Conservation (phyloP, 2,329 filamentous ascomycete genomes). For the Colletotrichum sp. region DNA sequence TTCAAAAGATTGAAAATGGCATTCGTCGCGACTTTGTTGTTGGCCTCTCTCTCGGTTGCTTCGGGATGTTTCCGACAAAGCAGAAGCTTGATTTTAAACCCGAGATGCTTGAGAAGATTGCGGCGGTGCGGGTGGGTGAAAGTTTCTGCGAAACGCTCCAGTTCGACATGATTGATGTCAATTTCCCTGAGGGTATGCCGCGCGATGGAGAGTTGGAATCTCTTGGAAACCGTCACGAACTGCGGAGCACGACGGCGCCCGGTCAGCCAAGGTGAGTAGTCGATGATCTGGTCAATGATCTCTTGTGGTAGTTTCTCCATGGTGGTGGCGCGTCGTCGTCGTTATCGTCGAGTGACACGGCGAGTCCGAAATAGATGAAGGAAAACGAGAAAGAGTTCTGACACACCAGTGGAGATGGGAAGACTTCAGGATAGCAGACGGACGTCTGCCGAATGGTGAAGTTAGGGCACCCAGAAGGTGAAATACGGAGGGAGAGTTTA, state of each 20-base stretch:
- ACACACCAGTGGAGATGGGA: not conserved
- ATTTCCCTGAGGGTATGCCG: not conserved
- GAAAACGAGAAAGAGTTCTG: not conserved
- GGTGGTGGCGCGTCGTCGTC: not conserved
- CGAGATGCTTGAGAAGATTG: not conserved
- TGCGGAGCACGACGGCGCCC: not conserved
- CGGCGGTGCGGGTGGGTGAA: not conserved
- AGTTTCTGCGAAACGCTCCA: not conserved
- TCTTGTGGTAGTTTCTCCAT: not conserved
- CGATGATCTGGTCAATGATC: not conserved
- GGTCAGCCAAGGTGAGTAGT: not conserved
- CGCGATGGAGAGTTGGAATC: not conserved
- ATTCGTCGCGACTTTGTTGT: not conserved
- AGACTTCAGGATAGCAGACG: not conserved
- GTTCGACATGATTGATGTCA: not conserved
- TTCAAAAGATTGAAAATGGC: not conserved
- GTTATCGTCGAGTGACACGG: no score
- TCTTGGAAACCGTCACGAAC: not conserved
- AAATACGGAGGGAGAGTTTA: not conserved
- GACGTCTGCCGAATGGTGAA: not conserved
- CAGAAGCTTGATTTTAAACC: not conserved
- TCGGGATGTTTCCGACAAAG: fast-evolving
- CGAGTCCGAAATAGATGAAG: not conserved
- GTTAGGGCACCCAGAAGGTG: not conserved
- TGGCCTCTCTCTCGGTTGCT: not conserved